A percentile compares a stretch with the other conserved stretches of the same genome.
phyloP scores from a whole-genome alignment of 2,329 filamentous ascomycete genomes.

The Neopestalotiopsis sp. region DNA sequence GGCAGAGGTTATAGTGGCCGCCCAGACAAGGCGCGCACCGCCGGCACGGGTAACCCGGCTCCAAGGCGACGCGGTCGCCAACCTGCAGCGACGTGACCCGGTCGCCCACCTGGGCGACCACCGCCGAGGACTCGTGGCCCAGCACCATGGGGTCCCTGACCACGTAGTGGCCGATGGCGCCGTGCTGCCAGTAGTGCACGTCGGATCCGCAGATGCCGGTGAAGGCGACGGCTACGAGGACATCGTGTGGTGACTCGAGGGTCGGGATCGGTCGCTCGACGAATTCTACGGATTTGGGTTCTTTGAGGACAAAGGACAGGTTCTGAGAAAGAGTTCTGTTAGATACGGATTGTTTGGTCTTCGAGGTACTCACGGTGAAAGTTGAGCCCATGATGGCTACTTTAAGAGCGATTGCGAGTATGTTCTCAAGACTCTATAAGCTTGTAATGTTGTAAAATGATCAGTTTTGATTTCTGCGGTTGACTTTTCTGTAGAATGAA shows the following conservation, averaged over 20 bases:
- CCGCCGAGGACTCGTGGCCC: conserved; percentile 74
- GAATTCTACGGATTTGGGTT: conserved; percentile 73
- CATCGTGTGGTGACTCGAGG: conserved; percentile 72
- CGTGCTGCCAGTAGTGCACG: conserved; percentile 87
- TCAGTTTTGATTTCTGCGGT: too few species aligned
- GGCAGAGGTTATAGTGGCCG: conserved; percentile 90
- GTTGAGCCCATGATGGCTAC: too few species aligned
- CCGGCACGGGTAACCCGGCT: conserved; percentile 88
- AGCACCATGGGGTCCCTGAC: conserved; percentile 83
- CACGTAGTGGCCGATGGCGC: conserved; percentile 85
- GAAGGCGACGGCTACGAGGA: conserved; percentile 81
- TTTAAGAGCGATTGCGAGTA: too few species aligned
- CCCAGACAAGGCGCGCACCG: conserved; percentile 78
- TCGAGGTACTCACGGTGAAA: too few species aligned
- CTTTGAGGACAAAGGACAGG: conserved; percentile 84
- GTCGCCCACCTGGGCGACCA: conserved; percentile 73
- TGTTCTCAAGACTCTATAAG: too few species aligned
- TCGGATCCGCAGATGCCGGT: conserved; percentile 91
- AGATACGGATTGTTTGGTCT: too few species aligned
- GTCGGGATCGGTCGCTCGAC: conserved; percentile 76
- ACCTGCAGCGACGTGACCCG: conserved; percentile 66
- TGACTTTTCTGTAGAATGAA: too few species aligned
- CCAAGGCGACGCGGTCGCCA: conserved; percentile 89
- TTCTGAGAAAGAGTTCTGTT: conserved; percentile 58
- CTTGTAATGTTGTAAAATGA: too few species aligned